Evolutionary conservation across 1,284 basidiomycete species (phyloP).

Genomic region (Leccinum fallax): DNA sequence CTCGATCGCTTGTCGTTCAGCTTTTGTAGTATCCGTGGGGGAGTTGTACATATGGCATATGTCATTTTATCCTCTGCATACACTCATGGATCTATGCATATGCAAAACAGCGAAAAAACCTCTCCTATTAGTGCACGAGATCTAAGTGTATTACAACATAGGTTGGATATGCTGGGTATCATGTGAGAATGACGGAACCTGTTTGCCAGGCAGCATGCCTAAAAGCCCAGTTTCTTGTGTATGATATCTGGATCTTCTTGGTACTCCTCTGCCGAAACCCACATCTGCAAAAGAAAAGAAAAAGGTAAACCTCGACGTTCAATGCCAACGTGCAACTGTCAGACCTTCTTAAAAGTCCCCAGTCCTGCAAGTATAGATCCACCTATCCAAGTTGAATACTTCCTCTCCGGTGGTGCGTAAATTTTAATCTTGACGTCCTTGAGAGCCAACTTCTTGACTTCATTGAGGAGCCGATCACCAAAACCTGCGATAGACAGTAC

Average conservation of each 20-base stretch:
- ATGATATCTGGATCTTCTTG: constrained; percentile 99
- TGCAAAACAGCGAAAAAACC: constrained; percentile 33
- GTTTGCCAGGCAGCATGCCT: constrained; percentile 13
- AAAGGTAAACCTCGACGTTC: constrained; percentile 8
- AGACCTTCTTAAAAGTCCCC: constrained; percentile 96
- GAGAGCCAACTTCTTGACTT: constrained; percentile 95
- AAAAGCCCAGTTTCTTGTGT: constrained; percentile 88
- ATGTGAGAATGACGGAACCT: constrained; percentile 17
- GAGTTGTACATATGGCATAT: constrained; percentile 47
- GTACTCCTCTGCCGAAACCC: constrained; percentile 99
- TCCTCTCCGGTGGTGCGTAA: constrained; percentile 98
- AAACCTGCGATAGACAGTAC: constrained; percentile 63
- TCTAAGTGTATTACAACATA: constrained; percentile 38
- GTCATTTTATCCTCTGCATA: constrained; percentile 37
- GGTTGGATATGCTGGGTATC: constrained; percentile 37
- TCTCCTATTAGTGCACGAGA: constrained; percentile 37
- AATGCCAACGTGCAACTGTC: constrained; percentile 8
- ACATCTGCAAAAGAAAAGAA: constrained; percentile 66
- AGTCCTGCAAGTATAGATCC: constrained; percentile 95
- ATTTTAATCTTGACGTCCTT: constrained; percentile 99
- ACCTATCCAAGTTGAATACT: constrained; percentile 99
- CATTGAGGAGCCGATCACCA: constrained; percentile 92
- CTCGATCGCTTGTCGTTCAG: constrained; percentile 43
- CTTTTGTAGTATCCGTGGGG: constrained; percentile 37
- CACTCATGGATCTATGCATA: constrained; percentile 48